Evolutionary conservation across 768 basidiomycete species (phyloP).

Genomic region (Strobilomyces confusus): DNA sequence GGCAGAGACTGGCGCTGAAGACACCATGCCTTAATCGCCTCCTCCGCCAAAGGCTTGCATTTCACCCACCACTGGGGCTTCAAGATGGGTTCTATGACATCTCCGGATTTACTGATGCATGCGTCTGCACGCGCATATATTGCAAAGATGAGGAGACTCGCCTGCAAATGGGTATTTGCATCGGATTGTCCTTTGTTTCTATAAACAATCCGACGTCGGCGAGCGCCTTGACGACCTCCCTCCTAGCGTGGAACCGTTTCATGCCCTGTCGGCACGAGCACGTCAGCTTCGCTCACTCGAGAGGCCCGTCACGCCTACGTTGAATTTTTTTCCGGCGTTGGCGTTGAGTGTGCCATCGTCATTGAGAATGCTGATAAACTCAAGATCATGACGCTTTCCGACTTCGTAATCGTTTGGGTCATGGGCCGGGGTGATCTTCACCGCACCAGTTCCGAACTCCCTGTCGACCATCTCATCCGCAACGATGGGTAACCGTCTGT

Average conservation of each 20-base stretch:
- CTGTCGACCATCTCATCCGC: conserved; percentile 88
- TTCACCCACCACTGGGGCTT: conserved; percentile 99
- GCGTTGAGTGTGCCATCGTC: conserved; percentile 95
- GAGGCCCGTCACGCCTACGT: conserved; percentile 37
- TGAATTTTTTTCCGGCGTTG: conserved; percentile 78
- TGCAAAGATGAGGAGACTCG: conserved; percentile 18
- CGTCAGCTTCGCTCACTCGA: neutral
- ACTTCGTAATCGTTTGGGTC: conserved; percentile 97
- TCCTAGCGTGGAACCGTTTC: conserved; percentile 94
- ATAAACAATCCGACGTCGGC: conserved; percentile 83
- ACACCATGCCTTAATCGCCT: conserved; percentile 69
- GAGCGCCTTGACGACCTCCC: conserved; percentile 75
- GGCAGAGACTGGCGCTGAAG: neutral
- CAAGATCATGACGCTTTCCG: conserved; percentile 79
- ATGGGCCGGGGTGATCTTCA: conserved; percentile 98
- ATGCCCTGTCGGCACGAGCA: conserved; percentile 57
- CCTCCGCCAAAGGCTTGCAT: conserved; percentile 86
- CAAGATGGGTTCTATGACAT: conserved; percentile 89
- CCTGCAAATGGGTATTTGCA: conserved; percentile 96
- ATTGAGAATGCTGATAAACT: conserved; percentile 92
- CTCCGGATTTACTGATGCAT: conserved; percentile 80
- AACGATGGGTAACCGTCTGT: conserved; percentile 84
- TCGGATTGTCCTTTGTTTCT: conserved; percentile 93
- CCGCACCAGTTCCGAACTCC: conserved; percentile 95
- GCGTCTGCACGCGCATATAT: conserved; percentile 3